Conservation (phyloP, 2,329 filamentous ascomycete genomes). For the Davidsoniella virescens region DNA sequence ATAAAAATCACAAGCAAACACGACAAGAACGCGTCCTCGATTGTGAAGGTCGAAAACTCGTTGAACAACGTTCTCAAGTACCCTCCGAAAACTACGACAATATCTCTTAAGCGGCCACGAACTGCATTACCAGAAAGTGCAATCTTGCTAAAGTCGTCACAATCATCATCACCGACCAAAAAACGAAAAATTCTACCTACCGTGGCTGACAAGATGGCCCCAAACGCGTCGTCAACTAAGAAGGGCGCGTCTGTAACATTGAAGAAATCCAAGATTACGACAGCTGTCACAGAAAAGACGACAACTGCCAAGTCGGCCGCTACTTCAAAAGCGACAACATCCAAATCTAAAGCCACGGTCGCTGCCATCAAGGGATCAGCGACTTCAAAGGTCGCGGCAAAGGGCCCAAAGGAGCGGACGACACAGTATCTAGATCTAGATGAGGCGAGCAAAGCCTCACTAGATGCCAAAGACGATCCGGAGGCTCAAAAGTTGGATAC, state of each 20-base stretch:
- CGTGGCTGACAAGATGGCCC: not conserved
- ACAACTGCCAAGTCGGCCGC: not conserved
- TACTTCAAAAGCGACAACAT: not conserved
- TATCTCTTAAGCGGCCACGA: conserved; percentile 3
- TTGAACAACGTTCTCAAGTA: conserved; percentile 4
- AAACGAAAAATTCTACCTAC: conserved; percentile 5
- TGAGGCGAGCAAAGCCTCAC: conserved; percentile 16
- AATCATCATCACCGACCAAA: not conserved
- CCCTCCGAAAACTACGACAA: not conserved
- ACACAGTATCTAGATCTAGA: conserved; percentile 69
- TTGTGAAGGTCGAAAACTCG: conserved; percentile 7
- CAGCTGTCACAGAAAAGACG: not conserved
- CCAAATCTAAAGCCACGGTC: not conserved
- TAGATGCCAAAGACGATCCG: conserved; percentile 26
- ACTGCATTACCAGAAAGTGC: conserved; percentile 7
- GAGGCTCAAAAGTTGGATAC: conserved; percentile 47
- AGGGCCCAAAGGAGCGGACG: conserved; percentile 41
- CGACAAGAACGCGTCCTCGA: not conserved
- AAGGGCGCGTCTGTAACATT: conserved; percentile 49
- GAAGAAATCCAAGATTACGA: conserved; percentile 40
- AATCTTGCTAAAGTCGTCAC: not conserved
- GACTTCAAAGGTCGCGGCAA: conserved; percentile 2
- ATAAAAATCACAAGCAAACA: not conserved
- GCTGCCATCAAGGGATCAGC: not conserved
- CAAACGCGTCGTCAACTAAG: conserved; percentile 18